Conservation (phyloP, 2,329 filamentous ascomycete genomes). For the Colletotrichum musae region DNA sequence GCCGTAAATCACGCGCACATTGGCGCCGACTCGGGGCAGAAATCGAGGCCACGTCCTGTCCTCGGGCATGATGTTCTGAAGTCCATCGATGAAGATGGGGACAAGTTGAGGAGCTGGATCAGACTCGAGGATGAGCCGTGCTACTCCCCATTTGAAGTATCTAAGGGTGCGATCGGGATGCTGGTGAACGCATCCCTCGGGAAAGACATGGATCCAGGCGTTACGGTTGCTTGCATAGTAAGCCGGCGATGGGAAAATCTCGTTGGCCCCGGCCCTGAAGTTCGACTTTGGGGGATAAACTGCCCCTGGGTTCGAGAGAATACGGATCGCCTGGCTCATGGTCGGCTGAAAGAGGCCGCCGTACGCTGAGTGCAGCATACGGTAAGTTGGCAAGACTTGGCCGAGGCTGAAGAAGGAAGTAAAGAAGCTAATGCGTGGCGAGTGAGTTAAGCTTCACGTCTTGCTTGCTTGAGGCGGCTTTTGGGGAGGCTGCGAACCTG, state of each 20-base stretch:
- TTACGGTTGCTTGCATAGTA: constrained; percentile 78
- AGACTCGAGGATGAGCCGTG: constrained; percentile 90
- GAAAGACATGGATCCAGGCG: constrained; percentile 95
- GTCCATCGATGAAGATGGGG: constrained; percentile 95
- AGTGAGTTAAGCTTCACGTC: constrained; percentile 36
- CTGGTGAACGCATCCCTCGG: constrained; percentile 95
- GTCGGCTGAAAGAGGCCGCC: constrained; percentile 94
- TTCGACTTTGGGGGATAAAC: constrained; percentile 22
- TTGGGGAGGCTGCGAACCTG: constrained; percentile 64
- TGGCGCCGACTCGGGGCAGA: constrained; percentile 80
- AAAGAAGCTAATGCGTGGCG: constrained; percentile 64
- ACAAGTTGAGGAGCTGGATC: constrained; percentile 90
- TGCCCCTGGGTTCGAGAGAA: constrained; percentile 74
- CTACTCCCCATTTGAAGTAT: constrained; percentile 99
- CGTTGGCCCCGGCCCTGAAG: constrained; percentile 70
- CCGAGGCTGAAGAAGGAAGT: constrained; percentile 89
- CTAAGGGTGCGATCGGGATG: constrained; percentile 83
- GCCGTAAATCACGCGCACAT: constrained; percentile 83
- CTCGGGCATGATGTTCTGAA: constrained; percentile 91
- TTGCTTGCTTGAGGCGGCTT: background rate
- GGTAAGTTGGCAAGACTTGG: constrained; percentile 92
- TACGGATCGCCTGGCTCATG: constrained; percentile 85
- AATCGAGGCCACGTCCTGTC: constrained; percentile 84
- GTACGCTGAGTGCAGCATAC: constrained; percentile 80
- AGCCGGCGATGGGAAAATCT: constrained; percentile 79